Base-by-base conservation (phyloP, 2,329 filamentous ascomycete species). In the Arthrobotrys conoides region DNA sequence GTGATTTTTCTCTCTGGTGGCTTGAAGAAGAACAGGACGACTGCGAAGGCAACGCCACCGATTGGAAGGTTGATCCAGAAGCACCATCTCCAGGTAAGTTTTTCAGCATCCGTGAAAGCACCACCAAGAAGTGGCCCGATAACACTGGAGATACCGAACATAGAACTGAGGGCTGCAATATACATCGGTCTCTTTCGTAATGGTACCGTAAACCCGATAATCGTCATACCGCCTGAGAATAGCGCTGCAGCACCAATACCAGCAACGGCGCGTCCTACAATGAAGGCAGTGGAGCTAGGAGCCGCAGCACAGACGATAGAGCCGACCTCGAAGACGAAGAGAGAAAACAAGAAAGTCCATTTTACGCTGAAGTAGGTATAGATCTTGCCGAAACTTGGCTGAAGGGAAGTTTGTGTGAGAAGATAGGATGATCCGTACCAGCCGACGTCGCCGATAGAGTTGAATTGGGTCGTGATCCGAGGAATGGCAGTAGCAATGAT, bases 261-360 rank as follows among this genome's bases (percentile, higher is more conserved):
- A 20, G 87, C 86, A 59, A 89, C 82, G 20, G 87, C 87, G 16
- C 88, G 85, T 0, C 88, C 88, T 2, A 88, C 83, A 66, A 89
- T 88, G 61, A 89, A 86, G 38, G 86, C 85, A 2, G 84, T 85
- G 18, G 86, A 87, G 3, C 81, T 84, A 0, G 86, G 87, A 0
- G 89, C 88, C 1, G 87, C 86, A 53, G 87, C 89, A 76, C 88
- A 90, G 44, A 89, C 83, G 24, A 85, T 84, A 8, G 88, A 89
- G 0, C 89, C 88, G 41, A 79, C 33, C 44, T 80, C 76, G 68
- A 80, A 80, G 18, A 80, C 73, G 30, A 73, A 65, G 27, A 80
- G 38, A 36, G 71, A 48, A 18, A 75, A 36, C 38, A 80, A 48
- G 65, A 76, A 80, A 9, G 65, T 78, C 76, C 71, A 79, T 77